A percentile compares a stretch with the other conserved stretches of the same genome.
Evolutionary conservation across 139 green algal genomes (phyloP).

Genomic region (Spirogloea muscicola): DNA sequence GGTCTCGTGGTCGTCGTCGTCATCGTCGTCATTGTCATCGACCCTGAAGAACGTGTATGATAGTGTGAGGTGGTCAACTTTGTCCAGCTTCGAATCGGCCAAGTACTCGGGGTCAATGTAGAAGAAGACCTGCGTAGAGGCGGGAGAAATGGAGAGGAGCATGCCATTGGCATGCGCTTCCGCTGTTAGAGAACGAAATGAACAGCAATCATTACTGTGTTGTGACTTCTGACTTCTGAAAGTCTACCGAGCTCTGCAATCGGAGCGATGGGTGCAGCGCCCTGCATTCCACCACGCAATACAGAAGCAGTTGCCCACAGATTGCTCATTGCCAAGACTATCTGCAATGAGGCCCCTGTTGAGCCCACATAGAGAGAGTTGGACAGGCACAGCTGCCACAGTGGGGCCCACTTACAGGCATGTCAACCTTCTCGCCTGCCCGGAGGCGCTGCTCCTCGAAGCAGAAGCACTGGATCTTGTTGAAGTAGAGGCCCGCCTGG

Average conservation of each 20-base stretch:
- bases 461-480: slow-evolving; percentile 94
- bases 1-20: no score
- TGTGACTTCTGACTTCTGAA: no score
- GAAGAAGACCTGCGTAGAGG: slow-evolving; percentile 78
- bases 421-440: slow-evolving; percentile 86
- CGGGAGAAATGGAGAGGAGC: no score
- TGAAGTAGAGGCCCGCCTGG: slow-evolving; percentile 92
- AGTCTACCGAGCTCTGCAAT: no score
- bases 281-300: no score
- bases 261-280: no score
- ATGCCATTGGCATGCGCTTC: no score
- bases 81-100: slow-evolving; percentile 75
- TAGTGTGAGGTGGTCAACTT: slow-evolving; percentile 82
- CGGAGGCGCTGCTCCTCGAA: slow-evolving; percentile 84
- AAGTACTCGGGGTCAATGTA: slow-evolving; percentile 97
- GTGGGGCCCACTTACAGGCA: slow-evolving; percentile 74
- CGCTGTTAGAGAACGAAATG: no score
- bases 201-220: no score
- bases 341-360: not conserved
- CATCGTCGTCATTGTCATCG: slow-evolving; percentile 54
- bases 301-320: no score
- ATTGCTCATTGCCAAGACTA: no score
- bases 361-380: not conserved
- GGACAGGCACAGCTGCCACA: not conserved
- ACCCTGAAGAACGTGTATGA: slow-evolving; percentile 95